Conservation (phyloP, 352 stramenopile genomes). For the Blastocystis sp. region DNA sequence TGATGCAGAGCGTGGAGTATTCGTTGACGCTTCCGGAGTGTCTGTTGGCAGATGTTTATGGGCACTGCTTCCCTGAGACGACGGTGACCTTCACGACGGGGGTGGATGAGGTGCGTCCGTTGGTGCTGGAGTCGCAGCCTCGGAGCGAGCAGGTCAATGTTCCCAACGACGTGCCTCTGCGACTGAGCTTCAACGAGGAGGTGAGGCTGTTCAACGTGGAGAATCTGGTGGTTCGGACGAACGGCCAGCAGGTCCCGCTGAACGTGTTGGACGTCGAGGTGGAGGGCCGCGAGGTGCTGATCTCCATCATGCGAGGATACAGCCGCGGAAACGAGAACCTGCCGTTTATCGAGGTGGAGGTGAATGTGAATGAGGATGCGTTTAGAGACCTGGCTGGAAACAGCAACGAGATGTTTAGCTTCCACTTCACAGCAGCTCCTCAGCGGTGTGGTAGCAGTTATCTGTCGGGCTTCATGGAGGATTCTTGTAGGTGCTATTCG, state of each 20-base stretch:
- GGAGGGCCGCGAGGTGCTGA: background rate
- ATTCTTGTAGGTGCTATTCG: background rate
- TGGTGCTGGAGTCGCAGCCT: background rate
- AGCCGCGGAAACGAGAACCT: background rate
- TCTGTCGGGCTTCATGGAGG: background rate
- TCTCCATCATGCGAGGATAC: background rate
- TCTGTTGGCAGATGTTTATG: background rate
- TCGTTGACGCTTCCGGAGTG: background rate
- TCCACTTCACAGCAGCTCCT: background rate
- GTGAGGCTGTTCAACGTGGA: background rate
- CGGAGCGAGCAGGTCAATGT: background rate
- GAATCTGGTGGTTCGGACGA: background rate
- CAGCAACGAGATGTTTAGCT: background rate
- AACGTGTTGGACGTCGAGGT: background rate
- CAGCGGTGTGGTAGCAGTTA: conserved; percentile 27
- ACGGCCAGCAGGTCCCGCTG: background rate
- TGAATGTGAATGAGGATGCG: background rate
- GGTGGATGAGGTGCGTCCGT: background rate
- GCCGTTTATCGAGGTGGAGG: background rate
- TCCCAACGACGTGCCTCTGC: conserved; percentile 15
- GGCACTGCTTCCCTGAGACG: background rate
- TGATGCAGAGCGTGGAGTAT: background rate
- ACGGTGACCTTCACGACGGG: background rate
- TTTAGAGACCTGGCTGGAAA: background rate
- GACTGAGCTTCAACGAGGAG: background rate